These are phyloP conservation scores for Metschnikowia koreensis DNA, from an alignment of 805 yeast genomes.

Conservation along the genomic window DNA sequence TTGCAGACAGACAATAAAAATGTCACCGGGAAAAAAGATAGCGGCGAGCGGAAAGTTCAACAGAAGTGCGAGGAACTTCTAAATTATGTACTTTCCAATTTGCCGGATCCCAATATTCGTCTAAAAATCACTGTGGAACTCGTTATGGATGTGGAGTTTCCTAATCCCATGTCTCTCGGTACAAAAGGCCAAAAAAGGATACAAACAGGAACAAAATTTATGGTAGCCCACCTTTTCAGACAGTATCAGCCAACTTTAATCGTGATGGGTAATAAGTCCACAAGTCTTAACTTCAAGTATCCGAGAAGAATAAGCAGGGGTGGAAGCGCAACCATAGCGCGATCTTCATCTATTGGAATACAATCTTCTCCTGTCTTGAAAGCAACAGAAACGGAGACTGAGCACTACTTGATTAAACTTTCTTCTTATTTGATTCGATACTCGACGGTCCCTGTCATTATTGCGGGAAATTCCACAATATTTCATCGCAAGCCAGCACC, in stretches of 20 bases:
- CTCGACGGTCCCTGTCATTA: slow-evolving; percentile 38
- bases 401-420: slow-evolving; percentile 34
- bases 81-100: slow-evolving; percentile 18
- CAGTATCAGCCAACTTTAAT: slow-evolving; percentile 43
- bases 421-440: slow-evolving; percentile 39
- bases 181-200: slow-evolving; percentile 1
- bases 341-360: slow-evolving; percentile 7
- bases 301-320: slow-evolving; percentile 28
- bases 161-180: slow-evolving; percentile 9
- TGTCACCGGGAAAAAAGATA: slow-evolving; percentile 10
- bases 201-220: slow-evolving; percentile 30
- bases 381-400: slow-evolving; percentile 10
- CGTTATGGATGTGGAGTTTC: slow-evolving; percentile 23
- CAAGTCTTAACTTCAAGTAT: slow-evolving; percentile 43
- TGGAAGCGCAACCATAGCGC: slow-evolving; percentile 1
- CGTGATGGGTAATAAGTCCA: slow-evolving; percentile 37
- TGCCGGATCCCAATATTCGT: slow-evolving; percentile 21
- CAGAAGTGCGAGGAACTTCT: slow-evolving; percentile 24
- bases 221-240: slow-evolving; percentile 35
- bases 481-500: slow-evolving; percentile 14
- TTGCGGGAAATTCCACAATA: slow-evolving; percentile 32
- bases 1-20: slow-evolving; percentile 14
- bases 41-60: slow-evolving; percentile 19
- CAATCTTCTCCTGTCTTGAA: slow-evolving; percentile 1
- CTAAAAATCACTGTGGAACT: slow-evolving; percentile 42